Conservation (phyloP, 768 basidiomycete genomes). For the Pleurotus platypus region DNA sequence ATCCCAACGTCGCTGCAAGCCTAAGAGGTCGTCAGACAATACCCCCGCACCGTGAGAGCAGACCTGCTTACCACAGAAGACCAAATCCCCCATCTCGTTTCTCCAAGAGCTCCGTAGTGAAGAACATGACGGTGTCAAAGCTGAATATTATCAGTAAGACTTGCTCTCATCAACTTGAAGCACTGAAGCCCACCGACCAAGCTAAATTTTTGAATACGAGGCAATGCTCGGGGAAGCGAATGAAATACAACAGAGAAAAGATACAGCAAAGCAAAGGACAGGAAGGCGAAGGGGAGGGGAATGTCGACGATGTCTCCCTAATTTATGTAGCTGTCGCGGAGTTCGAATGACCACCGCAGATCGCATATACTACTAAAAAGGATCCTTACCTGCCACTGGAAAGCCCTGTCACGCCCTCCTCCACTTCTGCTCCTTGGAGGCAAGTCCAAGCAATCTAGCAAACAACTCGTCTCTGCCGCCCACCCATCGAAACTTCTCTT, state of each 20-base stretch:
- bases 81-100: conserved; percentile 87
- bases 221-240: conserved; percentile 2
- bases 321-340: neutral
- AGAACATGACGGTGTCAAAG: conserved; percentile 63
- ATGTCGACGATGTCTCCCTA: neutral
- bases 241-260: conserved; percentile 9
- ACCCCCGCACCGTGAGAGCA: neutral
- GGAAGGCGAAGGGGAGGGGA: neutral
- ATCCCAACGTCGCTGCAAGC: conserved; percentile 89
- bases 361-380: neutral
- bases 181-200: no score
- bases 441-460: conserved; percentile 53
- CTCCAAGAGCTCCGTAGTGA: conserved; percentile 75
- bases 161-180: no score
- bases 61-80: conserved; percentile 62
- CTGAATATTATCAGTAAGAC: neutral
- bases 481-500: conserved; percentile 59
- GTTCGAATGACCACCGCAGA: neutral
- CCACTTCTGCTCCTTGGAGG: conserved; percentile 40
- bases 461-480: conserved; percentile 64
- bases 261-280: conserved; percentile 7
- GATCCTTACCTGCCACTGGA: neutral
- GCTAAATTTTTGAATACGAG: neutral
- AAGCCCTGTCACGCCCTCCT: conserved; percentile 17
- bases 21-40: conserved; percentile 31